Evolutionary conservation across 768 basidiomycete species (phyloP).

Genomic region (Collybia nuda): DNA sequence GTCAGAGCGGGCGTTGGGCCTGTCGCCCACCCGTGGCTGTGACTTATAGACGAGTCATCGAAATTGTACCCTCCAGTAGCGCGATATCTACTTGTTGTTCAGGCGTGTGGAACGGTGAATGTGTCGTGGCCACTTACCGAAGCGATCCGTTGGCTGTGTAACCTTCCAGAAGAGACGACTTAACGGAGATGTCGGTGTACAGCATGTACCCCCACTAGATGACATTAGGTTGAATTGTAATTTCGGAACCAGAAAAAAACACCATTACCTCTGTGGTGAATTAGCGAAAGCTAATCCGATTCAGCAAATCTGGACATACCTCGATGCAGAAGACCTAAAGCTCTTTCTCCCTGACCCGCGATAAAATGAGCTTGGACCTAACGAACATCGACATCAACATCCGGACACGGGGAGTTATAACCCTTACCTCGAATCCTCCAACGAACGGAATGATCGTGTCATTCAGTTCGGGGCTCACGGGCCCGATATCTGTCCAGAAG

Average conservation of each 20-base stretch:
- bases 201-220: conserved; percentile 51
- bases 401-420: background rate
- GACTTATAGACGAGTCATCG: conserved; percentile 45
- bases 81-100: conserved; percentile 32
- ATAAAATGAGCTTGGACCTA: conserved; percentile 52
- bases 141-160: conserved; percentile 47
- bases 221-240: background rate
- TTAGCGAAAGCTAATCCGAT: background rate
- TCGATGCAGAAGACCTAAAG: conserved; percentile 43
- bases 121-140: conserved; percentile 22
- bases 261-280: conserved; percentile 10
- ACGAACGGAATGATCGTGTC: conserved; percentile 54
- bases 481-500: conserved; percentile 50
- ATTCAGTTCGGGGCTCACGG: conserved; percentile 47
- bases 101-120: background rate
- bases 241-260: background rate
- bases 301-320: conserved; percentile 14
- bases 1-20: conserved; percentile 49
- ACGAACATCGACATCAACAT: background rate
- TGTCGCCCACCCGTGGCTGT: conserved; percentile 49
- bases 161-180: conserved; percentile 43
- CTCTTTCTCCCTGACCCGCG: conserved; percentile 42
- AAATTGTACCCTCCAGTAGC: conserved; percentile 44
- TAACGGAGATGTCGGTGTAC: conserved; percentile 39
- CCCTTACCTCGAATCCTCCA: conserved; percentile 44